Percentiles rank a stretch among this genome's conserved stretches.
Conservation (phyloP, 306 rosid species). For the Vigna unguiculata region DNA sequence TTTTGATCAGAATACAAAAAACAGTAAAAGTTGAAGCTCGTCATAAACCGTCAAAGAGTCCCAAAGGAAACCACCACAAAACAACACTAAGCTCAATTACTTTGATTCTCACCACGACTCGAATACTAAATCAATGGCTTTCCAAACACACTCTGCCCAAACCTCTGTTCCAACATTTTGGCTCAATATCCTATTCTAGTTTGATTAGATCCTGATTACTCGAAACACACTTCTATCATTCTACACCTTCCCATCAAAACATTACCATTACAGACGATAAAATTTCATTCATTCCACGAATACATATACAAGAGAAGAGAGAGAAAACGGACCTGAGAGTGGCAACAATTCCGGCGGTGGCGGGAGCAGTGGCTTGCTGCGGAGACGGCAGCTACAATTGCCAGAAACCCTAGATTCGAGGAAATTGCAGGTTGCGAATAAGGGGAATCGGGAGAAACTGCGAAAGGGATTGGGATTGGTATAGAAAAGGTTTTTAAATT, state of each 20-base stretch:
- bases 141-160: background rate
- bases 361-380: background rate
- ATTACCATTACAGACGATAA: background rate
- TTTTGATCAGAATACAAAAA: no score
- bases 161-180: background rate
- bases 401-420: background rate
- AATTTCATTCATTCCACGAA: background rate
- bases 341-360: background rate
- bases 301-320: background rate
- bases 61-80: background rate
- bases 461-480: no score
- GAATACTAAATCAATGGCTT: background rate
- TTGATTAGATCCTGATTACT: background rate
- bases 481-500: no score
- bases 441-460: no score
- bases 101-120: background rate
- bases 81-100: background rate
- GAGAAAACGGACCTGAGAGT: background rate
- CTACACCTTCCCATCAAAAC: background rate
- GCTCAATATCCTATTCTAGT: background rate
- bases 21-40: no score
- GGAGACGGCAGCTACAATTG: background rate
- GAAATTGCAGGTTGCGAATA: no score
- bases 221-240: background rate
- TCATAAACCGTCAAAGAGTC: background rate